Evolutionary conservation across 352 stramenopile genomes (phyloP).

Genomic region (Pythium scleroteichum): DNA sequence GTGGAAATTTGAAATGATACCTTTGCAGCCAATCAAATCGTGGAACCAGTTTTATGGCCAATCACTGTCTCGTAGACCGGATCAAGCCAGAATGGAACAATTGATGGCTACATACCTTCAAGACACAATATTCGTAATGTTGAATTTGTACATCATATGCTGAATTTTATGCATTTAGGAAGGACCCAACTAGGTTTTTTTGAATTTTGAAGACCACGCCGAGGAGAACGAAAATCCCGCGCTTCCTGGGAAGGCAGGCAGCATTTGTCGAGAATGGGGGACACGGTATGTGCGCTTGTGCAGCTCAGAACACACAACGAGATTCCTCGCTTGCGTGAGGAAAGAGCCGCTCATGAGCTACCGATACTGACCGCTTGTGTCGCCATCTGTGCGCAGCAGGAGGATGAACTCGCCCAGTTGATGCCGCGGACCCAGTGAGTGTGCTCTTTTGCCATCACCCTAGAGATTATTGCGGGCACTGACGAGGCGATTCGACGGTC

Average conservation of each 20-base stretch:
- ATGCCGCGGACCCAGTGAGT: conserved; percentile 74
- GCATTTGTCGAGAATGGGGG: conserved; percentile 14
- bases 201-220: conserved; percentile 17
- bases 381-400: conserved; percentile 9
- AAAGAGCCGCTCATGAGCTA: background rate
- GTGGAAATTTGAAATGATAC: conserved; percentile 4
- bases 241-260: background rate
- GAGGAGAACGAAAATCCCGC: conserved; percentile 19
- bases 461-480: too few relatives aligned
- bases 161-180: too few relatives aligned
- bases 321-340: background rate
- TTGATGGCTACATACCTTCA: conserved; percentile 10
- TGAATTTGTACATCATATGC: too few relatives aligned
- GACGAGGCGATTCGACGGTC: background rate
- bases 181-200: background rate
- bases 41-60: background rate
- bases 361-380: conserved; percentile 4
- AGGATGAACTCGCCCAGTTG: conserved; percentile 60
- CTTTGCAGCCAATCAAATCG: background rate
- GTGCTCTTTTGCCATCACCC: too few relatives aligned
- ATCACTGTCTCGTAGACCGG: too few relatives aligned
- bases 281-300: conserved; percentile 12
- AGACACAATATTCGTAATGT: too few relatives aligned
- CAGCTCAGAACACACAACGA: background rate
- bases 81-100: background rate